Conservation (phyloP, 331 rosid genomes). For the Cydonia oblonga region DNA sequence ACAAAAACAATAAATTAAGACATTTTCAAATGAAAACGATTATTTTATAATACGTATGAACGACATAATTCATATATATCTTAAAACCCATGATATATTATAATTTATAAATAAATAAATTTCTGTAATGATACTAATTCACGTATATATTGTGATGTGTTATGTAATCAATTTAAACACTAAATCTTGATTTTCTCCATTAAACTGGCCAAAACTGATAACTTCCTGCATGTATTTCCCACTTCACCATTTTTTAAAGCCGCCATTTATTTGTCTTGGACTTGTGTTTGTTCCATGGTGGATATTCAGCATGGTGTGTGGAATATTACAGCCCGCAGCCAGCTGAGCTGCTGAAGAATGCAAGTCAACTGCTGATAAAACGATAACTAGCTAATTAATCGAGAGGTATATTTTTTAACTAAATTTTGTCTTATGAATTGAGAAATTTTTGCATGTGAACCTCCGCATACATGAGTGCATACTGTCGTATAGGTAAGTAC, state of each 20-base stretch:
- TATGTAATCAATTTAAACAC: too few relatives aligned
- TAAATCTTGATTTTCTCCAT: too few relatives aligned
- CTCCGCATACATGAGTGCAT: neutral
- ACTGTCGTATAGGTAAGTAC: neutral
- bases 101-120: too few relatives aligned
- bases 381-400: neutral
- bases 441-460: neutral
- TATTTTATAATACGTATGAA: too few relatives aligned
- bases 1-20: too few relatives aligned
- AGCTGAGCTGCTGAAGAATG: neutral
- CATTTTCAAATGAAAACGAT: too few relatives aligned
- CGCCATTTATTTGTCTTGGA: neutral
- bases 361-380: conserved; percentile 5
- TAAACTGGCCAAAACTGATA: neutral
- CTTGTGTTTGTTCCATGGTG: neutral
- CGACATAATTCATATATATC: too few relatives aligned
- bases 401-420: neutral
- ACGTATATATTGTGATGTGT: too few relatives aligned
- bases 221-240: neutral
- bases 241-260: neutral
- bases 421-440: too few relatives aligned
- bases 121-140: too few relatives aligned
- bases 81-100: too few relatives aligned
- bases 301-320: neutral
- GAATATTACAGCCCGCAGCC: conserved; percentile 11